Evolutionary conservation across 2,329 filamentous ascomycete species (phyloP).

Genomic region (Fusarium circinatum): DNA sequence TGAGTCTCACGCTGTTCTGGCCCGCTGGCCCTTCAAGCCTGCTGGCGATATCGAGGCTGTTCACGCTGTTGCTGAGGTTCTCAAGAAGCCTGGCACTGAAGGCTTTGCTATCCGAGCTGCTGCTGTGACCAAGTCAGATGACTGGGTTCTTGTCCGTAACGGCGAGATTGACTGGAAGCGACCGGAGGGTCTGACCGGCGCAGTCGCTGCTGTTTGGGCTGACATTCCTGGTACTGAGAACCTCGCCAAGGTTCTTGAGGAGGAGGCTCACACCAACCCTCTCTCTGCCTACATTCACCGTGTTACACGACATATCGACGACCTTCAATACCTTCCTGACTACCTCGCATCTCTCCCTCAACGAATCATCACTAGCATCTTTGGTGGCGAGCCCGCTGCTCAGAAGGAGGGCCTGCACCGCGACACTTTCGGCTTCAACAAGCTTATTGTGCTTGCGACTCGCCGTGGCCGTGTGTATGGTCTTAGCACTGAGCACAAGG

Average conservation of each 20-base stretch:
- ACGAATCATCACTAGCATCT: slow-evolving; percentile 72
- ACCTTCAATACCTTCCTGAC: slow-evolving; percentile 79
- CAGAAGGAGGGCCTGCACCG: slow-evolving; percentile 63
- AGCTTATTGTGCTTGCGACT: slow-evolving; percentile 84
- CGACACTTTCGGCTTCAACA: slow-evolving; percentile 89
- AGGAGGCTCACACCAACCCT: slow-evolving; percentile 85
- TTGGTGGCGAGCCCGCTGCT: slow-evolving; percentile 63
- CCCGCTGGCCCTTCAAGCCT: slow-evolving; percentile 73
- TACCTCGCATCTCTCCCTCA: slow-evolving; percentile 77
- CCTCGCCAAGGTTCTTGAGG: slow-evolving; percentile 82
- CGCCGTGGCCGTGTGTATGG: slow-evolving; percentile 81
- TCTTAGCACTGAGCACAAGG: slow-evolving; percentile 79
- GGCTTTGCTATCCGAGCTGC: slow-evolving; percentile 84
- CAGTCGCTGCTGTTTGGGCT: slow-evolving; percentile 82
- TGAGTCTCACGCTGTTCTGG: slow-evolving; percentile 78
- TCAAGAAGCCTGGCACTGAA: slow-evolving; percentile 71
- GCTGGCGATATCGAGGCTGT: slow-evolving; percentile 59
- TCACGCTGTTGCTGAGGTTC: slow-evolving; percentile 83
- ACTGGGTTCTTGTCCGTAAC: slow-evolving; percentile 88
- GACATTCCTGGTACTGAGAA: slow-evolving; percentile 78
- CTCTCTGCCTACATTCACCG: slow-evolving; percentile 88
- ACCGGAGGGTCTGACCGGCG: slow-evolving; percentile 82
- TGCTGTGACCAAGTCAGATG: slow-evolving; percentile 71
- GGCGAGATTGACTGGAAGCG: slow-evolving; percentile 83
- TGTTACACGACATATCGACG: slow-evolving; percentile 81